phyloP scores from a whole-genome alignment of 23 red algal genomes.

The Gracilaria caudata region DNA sequence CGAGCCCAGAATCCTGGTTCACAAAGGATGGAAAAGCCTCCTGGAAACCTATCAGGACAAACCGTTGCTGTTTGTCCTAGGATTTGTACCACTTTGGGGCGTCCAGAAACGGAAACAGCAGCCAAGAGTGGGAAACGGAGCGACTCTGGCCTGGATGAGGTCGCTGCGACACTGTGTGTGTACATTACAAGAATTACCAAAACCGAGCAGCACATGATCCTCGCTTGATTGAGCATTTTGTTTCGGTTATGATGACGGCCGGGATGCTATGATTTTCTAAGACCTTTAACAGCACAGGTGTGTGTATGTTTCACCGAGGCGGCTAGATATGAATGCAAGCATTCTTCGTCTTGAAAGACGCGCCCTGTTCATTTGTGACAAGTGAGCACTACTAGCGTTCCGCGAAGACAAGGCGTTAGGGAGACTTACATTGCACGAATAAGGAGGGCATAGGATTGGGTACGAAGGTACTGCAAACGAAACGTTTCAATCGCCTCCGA shows the following conservation, averaged over 20 bases:
- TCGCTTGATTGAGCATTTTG: not conserved
- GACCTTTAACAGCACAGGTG: not conserved
- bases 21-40: slow-evolving; percentile 39
- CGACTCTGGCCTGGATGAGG: not conserved
- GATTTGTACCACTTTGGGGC: slow-evolving; percentile 19
- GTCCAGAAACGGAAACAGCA: slow-evolving; percentile 22
- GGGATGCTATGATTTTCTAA: too few species aligned
- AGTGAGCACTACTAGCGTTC: not conserved
- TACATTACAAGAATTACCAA: not conserved
- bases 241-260: not conserved
- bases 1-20: slow-evolving; percentile 27
- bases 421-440: not conserved
- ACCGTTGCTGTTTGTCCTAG: slow-evolving; percentile 18
- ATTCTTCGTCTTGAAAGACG: not conserved
- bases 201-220: not conserved
- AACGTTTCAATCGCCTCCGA: not conserved
- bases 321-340: not conserved
- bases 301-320: not conserved
- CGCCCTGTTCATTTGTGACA: not conserved
- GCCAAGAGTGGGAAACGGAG: slow-evolving; percentile 7
- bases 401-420: not conserved
- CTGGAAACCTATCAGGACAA: slow-evolving; percentile 27
- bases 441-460: too few species aligned
- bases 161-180: not conserved
- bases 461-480: too few species aligned